phyloP scores from a whole-genome alignment of 768 basidiomycete genomes.

The Trametes coccinea region DNA sequence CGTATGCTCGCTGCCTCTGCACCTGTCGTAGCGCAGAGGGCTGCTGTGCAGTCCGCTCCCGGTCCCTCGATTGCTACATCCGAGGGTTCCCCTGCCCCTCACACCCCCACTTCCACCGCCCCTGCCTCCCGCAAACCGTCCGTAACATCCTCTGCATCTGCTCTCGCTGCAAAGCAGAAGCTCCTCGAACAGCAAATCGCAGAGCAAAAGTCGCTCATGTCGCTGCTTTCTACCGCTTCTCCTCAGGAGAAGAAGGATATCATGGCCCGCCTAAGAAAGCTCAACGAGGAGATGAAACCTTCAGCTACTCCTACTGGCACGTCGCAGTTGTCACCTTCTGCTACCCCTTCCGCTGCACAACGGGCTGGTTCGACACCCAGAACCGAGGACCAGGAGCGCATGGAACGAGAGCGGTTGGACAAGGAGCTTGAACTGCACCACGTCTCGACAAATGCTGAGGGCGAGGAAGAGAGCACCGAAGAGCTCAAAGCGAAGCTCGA shows the following conservation, averaged over 20 bases:
- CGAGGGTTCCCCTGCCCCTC: conserved; percentile 23
- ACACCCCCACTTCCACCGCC: conserved; percentile 28
- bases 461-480: conserved; percentile 59
- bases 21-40: conserved; percentile 66
- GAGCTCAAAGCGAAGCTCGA: conserved; percentile 74
- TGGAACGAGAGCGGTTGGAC: conserved; percentile 70
- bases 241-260: conserved; percentile 78
- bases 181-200: conserved; percentile 79
- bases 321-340: conserved; percentile 31
- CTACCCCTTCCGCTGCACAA: conserved; percentile 31
- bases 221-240: conserved; percentile 59
- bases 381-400: conserved; percentile 48
- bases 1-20: conserved; percentile 83
- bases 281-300: conserved; percentile 77
- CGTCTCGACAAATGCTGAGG: conserved; percentile 38
- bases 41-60: conserved; percentile 35
- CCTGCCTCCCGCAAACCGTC: conserved; percentile 40
- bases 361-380: conserved; percentile 30
- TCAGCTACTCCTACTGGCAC: conserved; percentile 32
- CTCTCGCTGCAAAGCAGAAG: conserved; percentile 73
- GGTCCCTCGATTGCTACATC: conserved; percentile 25
- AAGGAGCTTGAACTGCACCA: conserved; percentile 79
- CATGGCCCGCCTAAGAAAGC: conserved; percentile 70
- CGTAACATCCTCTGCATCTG: conserved; percentile 37
- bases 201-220: conserved; percentile 87